A percentile compares a stretch with the other conserved stretches of the same genome.
Evolutionary conservation across 306 rosid species (phyloP).

Genomic region (Glycine latifolia): DNA sequence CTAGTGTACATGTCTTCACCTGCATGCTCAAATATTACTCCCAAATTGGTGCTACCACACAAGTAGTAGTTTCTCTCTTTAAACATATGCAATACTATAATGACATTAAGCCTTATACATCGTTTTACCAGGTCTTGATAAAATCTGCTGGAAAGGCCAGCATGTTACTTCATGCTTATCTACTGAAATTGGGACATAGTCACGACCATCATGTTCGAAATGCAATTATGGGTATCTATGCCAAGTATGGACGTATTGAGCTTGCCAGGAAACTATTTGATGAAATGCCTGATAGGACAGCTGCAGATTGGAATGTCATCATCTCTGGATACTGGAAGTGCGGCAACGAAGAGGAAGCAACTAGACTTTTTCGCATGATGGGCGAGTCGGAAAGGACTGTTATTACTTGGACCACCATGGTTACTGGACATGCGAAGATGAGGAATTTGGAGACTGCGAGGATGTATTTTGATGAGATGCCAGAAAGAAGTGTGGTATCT

Average conservation of each 20-base stretch:
- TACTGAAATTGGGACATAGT: slow-evolving; percentile 54
- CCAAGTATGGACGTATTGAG: slow-evolving; percentile 51
- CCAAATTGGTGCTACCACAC: slow-evolving; percentile 40
- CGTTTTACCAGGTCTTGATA: slow-evolving; percentile 60
- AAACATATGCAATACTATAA: slow-evolving; percentile 47
- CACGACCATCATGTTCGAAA: slow-evolving; percentile 61
- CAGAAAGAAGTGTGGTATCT: slow-evolving; percentile 65
- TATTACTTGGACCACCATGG: slow-evolving; percentile 74
- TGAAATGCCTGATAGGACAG: slow-evolving; percentile 62
- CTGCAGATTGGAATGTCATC: slow-evolving; percentile 74
- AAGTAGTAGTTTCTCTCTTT: slow-evolving; percentile 54
- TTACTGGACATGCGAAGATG: slow-evolving; percentile 65
- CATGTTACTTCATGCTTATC: slow-evolving; percentile 58
- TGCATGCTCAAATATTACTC: slow-evolving; percentile 68
- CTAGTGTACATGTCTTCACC: slow-evolving; percentile 52
- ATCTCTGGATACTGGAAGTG: slow-evolving; percentile 69
- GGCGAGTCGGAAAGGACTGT: slow-evolving; percentile 49
- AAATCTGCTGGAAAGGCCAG: slow-evolving; percentile 56
- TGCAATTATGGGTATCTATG: slow-evolving; percentile 56
- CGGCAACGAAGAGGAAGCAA: slow-evolving; percentile 66
- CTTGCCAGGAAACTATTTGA: slow-evolving; percentile 63
- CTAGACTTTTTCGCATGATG: slow-evolving; percentile 55
- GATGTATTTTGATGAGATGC: slow-evolving; percentile 65
- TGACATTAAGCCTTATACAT: slow-evolving; percentile 43
- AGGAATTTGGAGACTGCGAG: slow-evolving; percentile 60